Conservation (phyloP, 148 eudicot species). For the Pharnaceum exiguum region DNA sequence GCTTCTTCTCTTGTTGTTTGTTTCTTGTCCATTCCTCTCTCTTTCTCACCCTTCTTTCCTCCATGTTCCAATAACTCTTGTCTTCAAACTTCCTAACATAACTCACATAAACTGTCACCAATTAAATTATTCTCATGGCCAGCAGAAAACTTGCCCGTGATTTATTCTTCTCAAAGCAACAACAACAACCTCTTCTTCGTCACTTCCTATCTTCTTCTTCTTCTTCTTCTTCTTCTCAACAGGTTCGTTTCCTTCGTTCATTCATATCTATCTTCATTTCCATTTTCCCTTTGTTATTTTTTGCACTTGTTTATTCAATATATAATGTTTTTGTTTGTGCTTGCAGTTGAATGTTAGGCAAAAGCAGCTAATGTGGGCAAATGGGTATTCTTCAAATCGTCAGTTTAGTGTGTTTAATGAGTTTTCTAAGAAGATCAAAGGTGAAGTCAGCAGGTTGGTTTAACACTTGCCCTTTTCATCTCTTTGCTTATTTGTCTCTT, state of each 20-base stretch:
- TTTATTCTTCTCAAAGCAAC: constrained; percentile 13
- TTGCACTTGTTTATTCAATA: too few relatives aligned
- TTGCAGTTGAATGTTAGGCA: constrained; percentile 31
- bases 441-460: constrained; percentile 78
- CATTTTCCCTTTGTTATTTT: too few relatives aligned
- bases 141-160: constrained; percentile 25
- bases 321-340: too few relatives aligned
- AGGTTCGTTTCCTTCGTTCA: not conserved
- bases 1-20: too few relatives aligned
- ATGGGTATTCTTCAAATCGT: constrained; percentile 41
- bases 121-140: too few relatives aligned
- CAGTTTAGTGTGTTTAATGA: constrained; percentile 79
- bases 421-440: constrained; percentile 73
- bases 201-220: too few relatives aligned
- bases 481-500: not conserved
- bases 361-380: constrained; percentile 26
- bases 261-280: not conserved
- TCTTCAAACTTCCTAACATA: too few relatives aligned
- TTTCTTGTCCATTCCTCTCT: too few relatives aligned
- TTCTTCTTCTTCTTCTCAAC: too few relatives aligned
- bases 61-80: too few relatives aligned
- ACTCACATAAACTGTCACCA: too few relatives aligned
- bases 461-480: not conserved
- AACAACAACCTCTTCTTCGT: constrained; percentile 8
- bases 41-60: too few relatives aligned